Conservation (phyloP, 139 green algal species). For the Picochlorum costavermella region DNA sequence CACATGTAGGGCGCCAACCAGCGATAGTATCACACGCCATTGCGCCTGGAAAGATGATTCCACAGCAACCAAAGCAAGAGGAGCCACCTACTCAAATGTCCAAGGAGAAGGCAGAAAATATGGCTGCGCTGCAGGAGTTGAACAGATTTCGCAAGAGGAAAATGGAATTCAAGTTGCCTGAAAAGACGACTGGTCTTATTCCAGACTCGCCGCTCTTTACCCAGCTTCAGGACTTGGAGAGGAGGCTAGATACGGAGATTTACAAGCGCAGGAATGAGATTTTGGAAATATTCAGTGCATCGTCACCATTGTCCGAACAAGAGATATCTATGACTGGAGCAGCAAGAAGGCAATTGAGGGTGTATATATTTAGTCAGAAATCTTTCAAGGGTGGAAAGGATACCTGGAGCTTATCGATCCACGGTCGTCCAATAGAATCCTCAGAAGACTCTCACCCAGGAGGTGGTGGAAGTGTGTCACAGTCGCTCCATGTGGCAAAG, state of each 20-base stretch:
- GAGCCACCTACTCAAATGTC: too few species aligned
- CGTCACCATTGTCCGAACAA: slow-evolving; percentile 8
- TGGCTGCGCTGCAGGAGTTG: not conserved
- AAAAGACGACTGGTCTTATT: slow-evolving; percentile 19
- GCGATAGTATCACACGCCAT: too few species aligned
- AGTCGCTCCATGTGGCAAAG: not conserved
- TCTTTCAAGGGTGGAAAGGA: slow-evolving; percentile 8
- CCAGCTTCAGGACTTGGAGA: slow-evolving; percentile 55
- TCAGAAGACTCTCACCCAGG: slow-evolving; percentile 1
- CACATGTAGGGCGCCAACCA: too few species aligned
- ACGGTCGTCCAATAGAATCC: slow-evolving; percentile 4
- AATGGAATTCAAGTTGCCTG: not conserved
- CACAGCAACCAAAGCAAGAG: too few species aligned
- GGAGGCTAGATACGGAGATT: slow-evolving; percentile 46
- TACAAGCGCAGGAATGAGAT: slow-evolving; percentile 51
- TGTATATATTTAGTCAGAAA: slow-evolving; percentile 54
- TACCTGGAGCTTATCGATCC: slow-evolving; percentile 1
- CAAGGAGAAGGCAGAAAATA: too few species aligned
- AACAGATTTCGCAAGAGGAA: not conserved
- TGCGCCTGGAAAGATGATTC: too few species aligned
- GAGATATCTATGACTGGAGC: not conserved
- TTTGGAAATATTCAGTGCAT: slow-evolving; percentile 34
- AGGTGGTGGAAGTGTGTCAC: slow-evolving; percentile 1
- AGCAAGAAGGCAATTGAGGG: slow-evolving; percentile 35
- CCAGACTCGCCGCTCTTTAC: slow-evolving; percentile 58